Base-by-base conservation (phyloP, 2,329 filamentous ascomycete genomes). In the Hypomyces rosellus region DNA sequence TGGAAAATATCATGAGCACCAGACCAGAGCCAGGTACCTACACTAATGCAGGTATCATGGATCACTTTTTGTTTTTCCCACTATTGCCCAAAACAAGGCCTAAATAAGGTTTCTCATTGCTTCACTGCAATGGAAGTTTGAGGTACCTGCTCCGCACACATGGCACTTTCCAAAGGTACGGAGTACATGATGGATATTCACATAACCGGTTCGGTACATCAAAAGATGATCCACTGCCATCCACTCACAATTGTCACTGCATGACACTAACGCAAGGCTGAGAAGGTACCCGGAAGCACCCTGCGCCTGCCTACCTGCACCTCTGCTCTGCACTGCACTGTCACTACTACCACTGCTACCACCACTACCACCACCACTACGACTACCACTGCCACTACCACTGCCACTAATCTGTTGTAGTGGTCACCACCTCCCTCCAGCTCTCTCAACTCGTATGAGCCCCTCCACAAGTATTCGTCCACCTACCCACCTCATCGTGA, bases 191-290 rank as follows among this genome's bases (percentile, higher is more conserved):
- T 20, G 20, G 20, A 20, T 20, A 20, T 20, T 20, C 20, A 20
- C 20, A 20, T 20, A 20, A 20, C 3, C 20, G 20, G 5, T 20
- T 20, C 20, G 20, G n/a, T 50, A 44, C 42, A 34, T 37, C 34
- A 38, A 25, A 18, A 12, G 14, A 30, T 4, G 25, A 30, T 30
- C 25, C 25, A 30, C 25, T 8, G 3, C 12, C 36, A 30, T 30
- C 25, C 25, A 30, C 25, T 30, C 6, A 7, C 36, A n/a, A 38
- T n/a, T 38, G 36, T 16, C 36, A 38, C 36, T 38, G 43, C 43
- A 50, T 46, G 37, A 34, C 43, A 38, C 49, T 50, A 50, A 50
- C 49, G 44, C 49, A 50, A 50, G 49, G 44, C 41, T 44, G 42
- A 33, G 41, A 44, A 16, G 36, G 36, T 38, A 38, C 25, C 25